These are phyloP conservation scores for Cercospora citrullina DNA, from an alignment of 2,329 filamentous ascomycete species.

Conservation along the genomic window DNA sequence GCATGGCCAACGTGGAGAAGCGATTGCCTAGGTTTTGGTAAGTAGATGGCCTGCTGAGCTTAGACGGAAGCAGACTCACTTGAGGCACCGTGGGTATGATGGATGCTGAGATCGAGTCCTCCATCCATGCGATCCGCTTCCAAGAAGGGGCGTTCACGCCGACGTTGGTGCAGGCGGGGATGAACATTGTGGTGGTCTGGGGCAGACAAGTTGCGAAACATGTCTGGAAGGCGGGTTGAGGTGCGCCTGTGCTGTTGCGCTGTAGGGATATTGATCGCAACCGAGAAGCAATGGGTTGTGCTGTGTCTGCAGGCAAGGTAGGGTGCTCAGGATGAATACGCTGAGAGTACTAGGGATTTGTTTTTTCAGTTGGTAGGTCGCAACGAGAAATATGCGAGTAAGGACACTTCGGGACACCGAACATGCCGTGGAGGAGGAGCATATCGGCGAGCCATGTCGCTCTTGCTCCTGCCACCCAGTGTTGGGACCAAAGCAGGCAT, in stretches of 20 bases:
- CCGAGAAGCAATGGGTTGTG: slow-evolving; percentile 16
- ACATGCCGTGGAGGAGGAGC: slow-evolving; percentile 2
- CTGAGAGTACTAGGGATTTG: not conserved
- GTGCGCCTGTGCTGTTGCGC: slow-evolving; percentile 17
- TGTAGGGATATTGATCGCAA: slow-evolving; percentile 23
- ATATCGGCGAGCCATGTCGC: not conserved
- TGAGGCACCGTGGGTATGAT: slow-evolving; percentile 25
- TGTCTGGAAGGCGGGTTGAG: slow-evolving; percentile 17
- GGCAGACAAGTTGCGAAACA: slow-evolving; percentile 28
- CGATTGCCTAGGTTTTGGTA: slow-evolving; percentile 30
- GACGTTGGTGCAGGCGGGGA: slow-evolving; percentile 11
- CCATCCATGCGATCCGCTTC: slow-evolving; percentile 12
- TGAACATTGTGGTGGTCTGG: slow-evolving; percentile 12
- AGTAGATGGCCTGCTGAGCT: not conserved
- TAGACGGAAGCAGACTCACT: slow-evolving; percentile 22
- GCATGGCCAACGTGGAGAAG: slow-evolving; percentile 30
- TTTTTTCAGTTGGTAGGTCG: not conserved
- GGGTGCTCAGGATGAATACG: slow-evolving; percentile 10
- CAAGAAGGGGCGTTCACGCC: slow-evolving; percentile 19
- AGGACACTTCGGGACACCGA: not conserved
- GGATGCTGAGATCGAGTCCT: slow-evolving; percentile 34
- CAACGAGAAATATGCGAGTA: not conserved
- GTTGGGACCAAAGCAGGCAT: not conserved
- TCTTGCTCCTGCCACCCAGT: not conserved
- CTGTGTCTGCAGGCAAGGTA: slow-evolving; percentile 7